A percentile compares a stretch with the other conserved stretches of the same genome.
Conservation (phyloP, 208 protist species). For the Leishmania mexicana region DNA sequence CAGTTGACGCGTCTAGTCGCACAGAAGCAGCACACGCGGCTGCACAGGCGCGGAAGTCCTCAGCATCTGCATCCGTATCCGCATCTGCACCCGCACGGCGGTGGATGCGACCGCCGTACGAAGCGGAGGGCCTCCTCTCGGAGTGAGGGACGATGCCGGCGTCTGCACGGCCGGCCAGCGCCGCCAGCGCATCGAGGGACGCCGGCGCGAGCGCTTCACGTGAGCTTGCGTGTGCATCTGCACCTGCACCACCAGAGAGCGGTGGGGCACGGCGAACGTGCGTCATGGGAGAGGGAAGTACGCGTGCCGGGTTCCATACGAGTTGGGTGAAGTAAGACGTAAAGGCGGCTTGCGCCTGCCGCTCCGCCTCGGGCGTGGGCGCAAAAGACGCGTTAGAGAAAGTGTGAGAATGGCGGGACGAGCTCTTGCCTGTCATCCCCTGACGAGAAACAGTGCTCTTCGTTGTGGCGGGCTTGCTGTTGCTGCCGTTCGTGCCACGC, state of each 20-base stretch:
- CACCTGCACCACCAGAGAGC: background rate
- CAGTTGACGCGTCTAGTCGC: background rate
- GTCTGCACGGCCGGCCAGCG: conserved; percentile 3
- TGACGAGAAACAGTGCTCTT: background rate
- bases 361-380: conserved; percentile 14
- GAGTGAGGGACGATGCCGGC: too few species aligned
- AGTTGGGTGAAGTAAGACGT: conserved; percentile 23
- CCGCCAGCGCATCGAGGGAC: background rate
- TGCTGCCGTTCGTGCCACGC: background rate
- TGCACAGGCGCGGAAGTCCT: conserved; percentile 14
- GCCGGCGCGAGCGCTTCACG: background rate
- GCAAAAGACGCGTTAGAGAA: background rate
- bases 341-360: conserved; percentile 17
- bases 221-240: background rate
- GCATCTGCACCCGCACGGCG: background rate
- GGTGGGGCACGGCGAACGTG: conserved; percentile 1
- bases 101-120: background rate
- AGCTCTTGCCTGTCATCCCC: background rate
- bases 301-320: conserved; percentile 17
- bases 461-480: background rate
- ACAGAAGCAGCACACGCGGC: conserved; percentile 14
- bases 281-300: conserved; percentile 18
- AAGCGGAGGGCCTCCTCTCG: background rate
- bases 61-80: background rate
- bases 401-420: background rate